Conservation (phyloP, 2,329 filamentous ascomycete genomes). For the Clonostachys chloroleuca region DNA sequence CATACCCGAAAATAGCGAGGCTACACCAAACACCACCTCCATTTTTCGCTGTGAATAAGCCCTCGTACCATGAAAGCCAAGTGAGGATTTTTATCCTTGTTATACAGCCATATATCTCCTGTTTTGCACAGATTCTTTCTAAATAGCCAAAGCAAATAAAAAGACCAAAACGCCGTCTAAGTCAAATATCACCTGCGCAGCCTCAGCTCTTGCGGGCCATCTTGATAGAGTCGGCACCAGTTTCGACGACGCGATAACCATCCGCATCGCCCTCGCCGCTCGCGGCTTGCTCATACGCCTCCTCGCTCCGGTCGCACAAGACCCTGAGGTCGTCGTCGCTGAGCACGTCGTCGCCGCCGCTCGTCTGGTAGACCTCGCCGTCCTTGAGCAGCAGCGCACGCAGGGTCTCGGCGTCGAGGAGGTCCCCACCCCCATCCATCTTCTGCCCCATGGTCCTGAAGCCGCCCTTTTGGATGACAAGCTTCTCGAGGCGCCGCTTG, state of each 20-base stretch:
- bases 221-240: conserved; percentile 50
- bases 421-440: conserved; percentile 42
- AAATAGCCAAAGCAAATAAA: no score
- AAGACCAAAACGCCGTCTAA: background rate
- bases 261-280: conserved; percentile 70
- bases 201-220: conserved; percentile 18
- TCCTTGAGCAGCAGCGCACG: conserved; percentile 64
- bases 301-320: conserved; percentile 70
- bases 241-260: conserved; percentile 76
- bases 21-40: no score
- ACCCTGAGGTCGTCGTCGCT: conserved; percentile 73
- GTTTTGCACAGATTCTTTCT: no score
- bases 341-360: conserved; percentile 61
- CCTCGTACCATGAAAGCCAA: no score
- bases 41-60: no score
- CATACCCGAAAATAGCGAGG: no score
- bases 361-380: conserved; percentile 59
- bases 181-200: background rate
- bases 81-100: no score
- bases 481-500: conserved; percentile 86
- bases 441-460: conserved; percentile 68
- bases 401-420: conserved; percentile 59
- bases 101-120: no score
- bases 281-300: conserved; percentile 66
- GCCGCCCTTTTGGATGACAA: conserved; percentile 91